phyloP scores from a whole-genome alignment of 139 green algal genomes.

The Coccomyxa sp. region DNA sequence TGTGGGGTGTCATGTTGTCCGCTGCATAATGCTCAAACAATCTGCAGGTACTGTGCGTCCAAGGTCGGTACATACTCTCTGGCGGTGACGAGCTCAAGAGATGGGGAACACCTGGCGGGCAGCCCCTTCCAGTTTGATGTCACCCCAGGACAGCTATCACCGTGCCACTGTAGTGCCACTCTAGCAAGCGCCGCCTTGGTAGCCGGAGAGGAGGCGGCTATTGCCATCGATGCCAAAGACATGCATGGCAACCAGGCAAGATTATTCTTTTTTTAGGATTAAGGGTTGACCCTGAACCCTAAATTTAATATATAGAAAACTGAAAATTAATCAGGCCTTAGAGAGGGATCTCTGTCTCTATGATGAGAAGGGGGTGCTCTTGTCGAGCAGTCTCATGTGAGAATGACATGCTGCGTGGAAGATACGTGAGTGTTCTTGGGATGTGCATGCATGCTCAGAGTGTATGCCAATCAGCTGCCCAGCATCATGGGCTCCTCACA shows the following conservation, averaged over 20 bases:
- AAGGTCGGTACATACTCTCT: constrained; percentile 4
- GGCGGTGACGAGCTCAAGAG: neutral
- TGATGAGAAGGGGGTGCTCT: no score
- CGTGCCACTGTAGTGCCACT: neutral
- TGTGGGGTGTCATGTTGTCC: neutral
- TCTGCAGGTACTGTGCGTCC: neutral
- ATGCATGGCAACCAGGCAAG: neutral
- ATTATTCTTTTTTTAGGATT: no score
- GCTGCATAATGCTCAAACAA: neutral
- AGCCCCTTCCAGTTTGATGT: constrained; percentile 9
- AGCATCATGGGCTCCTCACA: no score
- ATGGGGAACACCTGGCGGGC: constrained; percentile 7
- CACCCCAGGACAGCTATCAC: neutral
- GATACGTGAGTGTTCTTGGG: no score
- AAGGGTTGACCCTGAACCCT: no score
- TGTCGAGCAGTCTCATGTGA: no score
- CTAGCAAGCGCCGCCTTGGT: neutral
- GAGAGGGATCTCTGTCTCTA: no score
- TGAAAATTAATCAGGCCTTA: no score
- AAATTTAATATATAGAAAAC: no score
- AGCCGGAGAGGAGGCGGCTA: neutral
- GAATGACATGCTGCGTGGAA: no score
- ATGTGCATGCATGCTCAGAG: no score
- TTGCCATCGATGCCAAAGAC: neutral
- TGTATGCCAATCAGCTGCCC: no score